Evolutionary conservation across 148 eudicot species (phyloP), one percentile per base, ranked within the genome.

Genomic region (Vaccinium corymbosum): DNA sequence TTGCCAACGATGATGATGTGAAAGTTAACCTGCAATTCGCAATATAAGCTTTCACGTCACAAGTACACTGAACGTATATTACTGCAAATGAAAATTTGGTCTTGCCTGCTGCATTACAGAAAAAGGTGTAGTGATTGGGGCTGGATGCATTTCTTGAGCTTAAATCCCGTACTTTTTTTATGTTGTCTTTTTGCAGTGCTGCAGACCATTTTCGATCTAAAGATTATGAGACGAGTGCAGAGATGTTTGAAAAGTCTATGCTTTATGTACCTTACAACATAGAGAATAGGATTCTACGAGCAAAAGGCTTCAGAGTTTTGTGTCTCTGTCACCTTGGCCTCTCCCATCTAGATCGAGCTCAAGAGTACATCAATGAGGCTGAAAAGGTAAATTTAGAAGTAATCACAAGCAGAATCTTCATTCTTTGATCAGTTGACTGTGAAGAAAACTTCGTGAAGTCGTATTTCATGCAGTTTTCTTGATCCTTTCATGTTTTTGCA

Each of bases 361-460:
- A 92, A 89, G 99, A 97, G 82, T 97, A 95, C 88, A 93, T 95
- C 68, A 93, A 93, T 76, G 98, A 97, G 89, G 98, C 99, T 70
- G 98, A 92, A 81, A 97, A 97, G 95, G 99, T 94, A 90, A 2
- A 48, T 14, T 9, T 4, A 32, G 3, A 42, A 46, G 46, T 38
- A 20, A 55, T 35, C 38, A 68, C 61, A 61, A 13, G 35, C 71
- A n/a, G 49, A 15, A 85, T 27, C 55, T 17, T 53, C 62, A 51
- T 71, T 74, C 79, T 74, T 49, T 11, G 72, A 2, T 70, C 75
- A 3, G n/a, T 75, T 76, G 55, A 46, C 7, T 5, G 42, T 20
- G 14, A 29, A 22, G 46, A 85, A 49, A 57, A 35, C 78, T 46
- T n/a, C 1, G 16, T 72, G 53, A 79, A 19, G 59, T 64, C 14